Evolutionary conservation across 148 eudicot genomes (phyloP).

Genomic region (Arbutus unedo): DNA sequence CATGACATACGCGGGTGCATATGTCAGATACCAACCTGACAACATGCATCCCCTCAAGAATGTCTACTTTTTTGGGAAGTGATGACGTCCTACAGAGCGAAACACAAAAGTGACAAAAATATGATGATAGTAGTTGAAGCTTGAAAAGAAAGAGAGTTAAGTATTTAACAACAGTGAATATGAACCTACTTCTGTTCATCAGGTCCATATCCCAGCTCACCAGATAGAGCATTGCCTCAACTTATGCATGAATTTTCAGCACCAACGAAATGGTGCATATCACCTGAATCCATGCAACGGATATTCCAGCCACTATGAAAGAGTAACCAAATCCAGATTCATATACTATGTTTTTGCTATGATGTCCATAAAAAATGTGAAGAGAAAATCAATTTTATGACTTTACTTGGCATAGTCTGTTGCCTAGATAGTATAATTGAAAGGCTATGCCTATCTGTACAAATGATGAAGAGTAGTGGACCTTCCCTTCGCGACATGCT

Average conservation of each 20-base stretch:
- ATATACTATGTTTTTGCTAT: not conserved
- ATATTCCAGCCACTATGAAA: constrained; percentile 78
- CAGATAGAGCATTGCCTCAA: constrained; percentile 87
- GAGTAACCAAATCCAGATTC: not conserved
- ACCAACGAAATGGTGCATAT: constrained; percentile 86
- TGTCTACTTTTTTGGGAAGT: constrained; percentile 59
- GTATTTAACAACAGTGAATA: not conserved
- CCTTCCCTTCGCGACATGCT: no score
- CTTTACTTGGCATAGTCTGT: not conserved
- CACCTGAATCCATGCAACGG: constrained; percentile 91
- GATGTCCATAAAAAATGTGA: not conserved
- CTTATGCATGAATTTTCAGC: constrained; percentile 94
- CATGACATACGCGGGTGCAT: not conserved
- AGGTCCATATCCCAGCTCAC: constrained; percentile 92
- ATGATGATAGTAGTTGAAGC: not conserved
- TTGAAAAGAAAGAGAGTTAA: not conserved
- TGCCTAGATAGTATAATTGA: no score
- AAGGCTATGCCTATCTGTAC: no score
- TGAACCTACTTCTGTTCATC: constrained; percentile 42
- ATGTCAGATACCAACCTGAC: constrained; percentile 39
- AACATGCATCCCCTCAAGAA: constrained; percentile 72
- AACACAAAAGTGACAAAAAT: not conserved
- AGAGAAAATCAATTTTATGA: not conserved
- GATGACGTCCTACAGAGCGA: constrained; percentile 44
- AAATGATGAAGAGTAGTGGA: no score